Evolutionary conservation across 2,329 filamentous ascomycete species (phyloP).

Genomic region (Capronia coronata): DNA sequence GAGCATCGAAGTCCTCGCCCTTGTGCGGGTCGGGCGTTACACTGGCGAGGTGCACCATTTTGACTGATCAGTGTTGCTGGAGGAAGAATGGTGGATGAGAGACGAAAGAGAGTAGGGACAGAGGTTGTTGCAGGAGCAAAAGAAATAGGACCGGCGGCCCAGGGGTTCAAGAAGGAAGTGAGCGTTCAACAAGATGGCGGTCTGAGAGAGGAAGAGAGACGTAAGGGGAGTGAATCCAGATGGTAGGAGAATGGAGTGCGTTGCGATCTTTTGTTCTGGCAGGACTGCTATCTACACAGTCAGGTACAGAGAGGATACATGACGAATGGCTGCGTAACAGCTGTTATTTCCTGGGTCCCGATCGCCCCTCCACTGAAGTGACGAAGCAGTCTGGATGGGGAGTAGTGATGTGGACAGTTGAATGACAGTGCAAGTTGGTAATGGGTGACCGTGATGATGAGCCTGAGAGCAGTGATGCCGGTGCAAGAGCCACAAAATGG

Average conservation of each 20-base stretch:
- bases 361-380: neutral
- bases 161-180: neutral
- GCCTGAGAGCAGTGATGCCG: no score
- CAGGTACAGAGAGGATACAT: neutral
- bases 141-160: neutral
- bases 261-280: neutral
- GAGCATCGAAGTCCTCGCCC: slow-evolving; percentile 8
- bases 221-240: neutral
- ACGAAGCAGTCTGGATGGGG: neutral
- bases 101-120: slow-evolving; percentile 1
- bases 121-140: neutral
- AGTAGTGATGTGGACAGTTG: neutral
- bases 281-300: neutral
- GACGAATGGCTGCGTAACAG: neutral
- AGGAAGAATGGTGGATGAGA: neutral
- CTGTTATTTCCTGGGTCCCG: no score
- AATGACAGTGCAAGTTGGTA: neutral
- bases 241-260: neutral
- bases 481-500: no score
- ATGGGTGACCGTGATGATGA: no score
- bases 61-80: slow-evolving; percentile 12
- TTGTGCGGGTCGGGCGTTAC: slow-evolving; percentile 33
- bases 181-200: neutral
- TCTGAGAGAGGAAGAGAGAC: slow-evolving; percentile 1
- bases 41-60: slow-evolving; percentile 40